These are phyloP conservation scores for Jackrogersella minutella DNA, from an alignment of 495 filamentous ascomycete genomes.

Conservation along the genomic window DNA sequence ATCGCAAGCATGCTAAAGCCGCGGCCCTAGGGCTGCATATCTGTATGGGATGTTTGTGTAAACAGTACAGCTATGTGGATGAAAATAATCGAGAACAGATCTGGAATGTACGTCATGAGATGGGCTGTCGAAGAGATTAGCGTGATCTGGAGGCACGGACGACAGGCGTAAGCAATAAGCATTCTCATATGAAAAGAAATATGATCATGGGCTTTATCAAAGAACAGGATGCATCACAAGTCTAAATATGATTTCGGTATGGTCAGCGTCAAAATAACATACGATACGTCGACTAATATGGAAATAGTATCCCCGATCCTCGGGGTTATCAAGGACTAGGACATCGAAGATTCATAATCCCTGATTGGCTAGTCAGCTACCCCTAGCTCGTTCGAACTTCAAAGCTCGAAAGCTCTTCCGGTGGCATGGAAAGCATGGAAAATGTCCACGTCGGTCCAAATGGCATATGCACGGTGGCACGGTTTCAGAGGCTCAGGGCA, in stretches of 20 bases:
- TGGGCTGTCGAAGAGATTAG: neutral
- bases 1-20: neutral
- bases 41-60: too few species aligned
- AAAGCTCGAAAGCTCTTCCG: neutral
- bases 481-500: too few species aligned
- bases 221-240: constrained; percentile 2
- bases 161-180: neutral
- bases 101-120: too few species aligned
- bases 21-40: too few species aligned
- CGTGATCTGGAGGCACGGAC: neutral
- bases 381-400: neutral
- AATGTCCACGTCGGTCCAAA: too few species aligned
- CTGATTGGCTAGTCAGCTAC: constrained; percentile 3
- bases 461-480: too few species aligned
- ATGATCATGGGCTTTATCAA: neutral
- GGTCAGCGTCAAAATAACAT: constrained; percentile 9
- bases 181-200: neutral
- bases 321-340: neutral
- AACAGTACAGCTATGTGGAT: too few species aligned
- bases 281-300: constrained; percentile 11
- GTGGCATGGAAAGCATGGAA: neutral
- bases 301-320: neutral
- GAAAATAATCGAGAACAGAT: too few species aligned
- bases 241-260: constrained; percentile 5
- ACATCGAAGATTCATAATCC: neutral